phyloP scores from a whole-genome alignment of 108 stramenopile genomes.

The Stephanodiscus triporus region DNA sequence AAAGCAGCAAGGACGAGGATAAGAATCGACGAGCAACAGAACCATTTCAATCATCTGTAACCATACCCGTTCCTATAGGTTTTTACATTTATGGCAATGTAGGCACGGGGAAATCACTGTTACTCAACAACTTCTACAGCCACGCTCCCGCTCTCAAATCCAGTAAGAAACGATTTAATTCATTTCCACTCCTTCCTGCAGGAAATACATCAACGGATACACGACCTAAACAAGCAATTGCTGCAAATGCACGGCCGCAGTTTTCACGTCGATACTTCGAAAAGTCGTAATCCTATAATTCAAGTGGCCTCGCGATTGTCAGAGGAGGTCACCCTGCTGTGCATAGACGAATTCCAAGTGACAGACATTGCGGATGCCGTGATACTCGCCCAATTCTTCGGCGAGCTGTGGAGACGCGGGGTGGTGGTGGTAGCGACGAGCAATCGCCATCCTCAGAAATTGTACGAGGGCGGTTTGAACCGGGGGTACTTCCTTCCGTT shows the following conservation, averaged over 20 bases:
- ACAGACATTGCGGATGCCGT: conserved; percentile 98
- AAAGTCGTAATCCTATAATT: conserved; percentile 69
- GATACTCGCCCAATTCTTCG: conserved; percentile 83
- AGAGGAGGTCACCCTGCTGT: conserved; percentile 75
- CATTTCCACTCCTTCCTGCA: conserved; percentile 98
- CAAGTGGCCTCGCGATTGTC: conserved; percentile 66
- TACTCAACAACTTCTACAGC: conserved; percentile 94
- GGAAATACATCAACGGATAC: conserved; percentile 85
- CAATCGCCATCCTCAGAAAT: conserved; percentile 90
- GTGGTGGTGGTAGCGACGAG: conserved; percentile 94
- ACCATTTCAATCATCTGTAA: neutral
- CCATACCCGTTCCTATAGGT: conserved; percentile 69
- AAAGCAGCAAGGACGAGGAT: neutral
- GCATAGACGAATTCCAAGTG: conserved; percentile 99
- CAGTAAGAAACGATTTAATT: conserved; percentile 64
- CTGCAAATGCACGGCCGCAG: conserved; percentile 57
- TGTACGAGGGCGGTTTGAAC: conserved; percentile 97
- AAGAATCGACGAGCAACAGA: too few species aligned
- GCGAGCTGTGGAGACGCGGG: conserved; percentile 64
- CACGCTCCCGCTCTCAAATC: conserved; percentile 9
- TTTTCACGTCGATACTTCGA: conserved; percentile 64
- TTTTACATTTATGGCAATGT: conserved; percentile 92
- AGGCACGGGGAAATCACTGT: conserved; percentile 95
- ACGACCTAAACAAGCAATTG: conserved; percentile 75
- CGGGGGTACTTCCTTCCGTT: conserved; percentile 95